These are phyloP conservation scores for Hypoxylon trugodes DNA, from an alignment of 495 filamentous ascomycete species.

Conservation along the genomic window DNA sequence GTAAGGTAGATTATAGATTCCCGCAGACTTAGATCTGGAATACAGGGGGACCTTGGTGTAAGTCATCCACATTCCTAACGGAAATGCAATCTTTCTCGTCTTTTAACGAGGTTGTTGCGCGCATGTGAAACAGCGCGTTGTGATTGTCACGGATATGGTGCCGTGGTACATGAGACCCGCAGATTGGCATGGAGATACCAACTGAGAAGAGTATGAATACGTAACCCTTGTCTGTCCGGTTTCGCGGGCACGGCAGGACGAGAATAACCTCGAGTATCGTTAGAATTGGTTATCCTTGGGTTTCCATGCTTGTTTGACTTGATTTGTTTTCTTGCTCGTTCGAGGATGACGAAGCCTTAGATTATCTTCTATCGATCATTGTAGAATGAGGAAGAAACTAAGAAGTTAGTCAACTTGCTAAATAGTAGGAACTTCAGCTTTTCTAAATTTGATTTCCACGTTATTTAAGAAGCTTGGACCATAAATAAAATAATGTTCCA, in stretches of 20 bases:
- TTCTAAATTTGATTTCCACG: conserved; percentile 6
- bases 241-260: not conserved
- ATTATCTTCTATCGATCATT: conserved; percentile 5
- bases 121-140: conserved; percentile 18
- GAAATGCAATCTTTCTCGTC: not conserved
- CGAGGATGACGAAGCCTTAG: conserved; percentile 2
- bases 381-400: conserved; percentile 20
- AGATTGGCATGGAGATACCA: too few relatives aligned
- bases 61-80: conserved; percentile 5
- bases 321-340: conserved; percentile 20
- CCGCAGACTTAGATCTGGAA: conserved; percentile 13
- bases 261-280: conserved; percentile 10
- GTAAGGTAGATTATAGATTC: not conserved
- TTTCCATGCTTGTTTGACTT: conserved; percentile 1
- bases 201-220: too few relatives aligned
- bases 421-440: conserved; percentile 5
- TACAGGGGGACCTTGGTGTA: not conserved
- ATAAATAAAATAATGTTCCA: conserved; percentile 7
- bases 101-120: not conserved
- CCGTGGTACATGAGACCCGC: too few relatives aligned
- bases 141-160: too few relatives aligned
- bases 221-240: conserved; percentile 11
- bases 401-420: conserved; percentile 7
- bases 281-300: conserved; percentile 3
- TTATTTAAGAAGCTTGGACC: conserved; percentile 1